These are phyloP conservation scores for Pharus latifolius DNA, from an alignment of 176 grass and related monocot species.

Conservation along the genomic window DNA sequence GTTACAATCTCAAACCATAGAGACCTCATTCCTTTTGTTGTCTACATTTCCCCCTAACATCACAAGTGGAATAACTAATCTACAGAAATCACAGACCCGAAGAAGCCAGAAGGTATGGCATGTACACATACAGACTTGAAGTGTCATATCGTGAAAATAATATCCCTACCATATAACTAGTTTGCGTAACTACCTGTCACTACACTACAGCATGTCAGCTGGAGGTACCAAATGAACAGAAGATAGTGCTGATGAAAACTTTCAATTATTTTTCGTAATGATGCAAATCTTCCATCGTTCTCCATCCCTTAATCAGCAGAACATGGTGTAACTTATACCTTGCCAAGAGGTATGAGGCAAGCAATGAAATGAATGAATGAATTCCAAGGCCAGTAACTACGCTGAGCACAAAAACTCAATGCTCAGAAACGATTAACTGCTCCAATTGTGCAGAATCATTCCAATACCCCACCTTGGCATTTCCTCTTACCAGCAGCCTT, in stretches of 20 bases:
- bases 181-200: neutral
- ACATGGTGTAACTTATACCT: constrained; percentile 16
- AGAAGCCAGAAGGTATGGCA: neutral
- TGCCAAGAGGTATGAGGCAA: constrained; percentile 13
- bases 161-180: neutral
- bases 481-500: constrained; percentile 45
- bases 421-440: constrained; percentile 9
- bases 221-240: neutral
- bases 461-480: constrained; percentile 5
- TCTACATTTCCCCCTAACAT: neutral
- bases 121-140: neutral
- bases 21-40: neutral
- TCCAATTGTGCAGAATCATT: constrained; percentile 28
- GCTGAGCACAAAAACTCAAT: constrained; percentile 12
- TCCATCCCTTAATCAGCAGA: constrained; percentile 8
- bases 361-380: constrained; percentile 40
- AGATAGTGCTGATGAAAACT: neutral
- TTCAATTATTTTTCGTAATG: neutral
- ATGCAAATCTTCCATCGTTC: constrained; percentile 11
- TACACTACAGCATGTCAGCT: neutral
- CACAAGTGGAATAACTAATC: neutral
- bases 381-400: constrained; percentile 20
- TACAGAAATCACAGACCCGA: neutral
- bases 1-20: neutral
- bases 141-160: neutral